phyloP scores from a whole-genome alignment of 495 filamentous ascomycete genomes.

The Talaromyces nanjingensis region DNA sequence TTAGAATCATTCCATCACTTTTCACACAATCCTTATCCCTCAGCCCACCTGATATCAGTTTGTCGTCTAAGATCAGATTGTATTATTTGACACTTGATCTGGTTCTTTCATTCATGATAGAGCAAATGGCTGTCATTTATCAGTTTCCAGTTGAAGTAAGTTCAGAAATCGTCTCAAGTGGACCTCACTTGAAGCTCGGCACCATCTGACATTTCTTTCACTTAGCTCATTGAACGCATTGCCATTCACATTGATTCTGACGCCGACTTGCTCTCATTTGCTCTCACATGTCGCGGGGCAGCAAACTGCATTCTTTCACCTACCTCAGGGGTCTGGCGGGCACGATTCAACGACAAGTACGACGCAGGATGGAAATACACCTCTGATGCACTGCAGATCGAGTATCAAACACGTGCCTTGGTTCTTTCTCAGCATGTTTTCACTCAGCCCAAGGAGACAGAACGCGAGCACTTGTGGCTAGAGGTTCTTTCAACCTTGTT shows the following conservation, averaged over 20 bases:
- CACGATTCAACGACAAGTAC: slow-evolving; percentile 26
- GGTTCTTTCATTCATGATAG: neutral
- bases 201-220: neutral
- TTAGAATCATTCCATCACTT: neutral
- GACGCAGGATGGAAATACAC: slow-evolving; percentile 19
- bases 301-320: slow-evolving; percentile 14
- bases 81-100: neutral
- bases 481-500: slow-evolving; percentile 24
- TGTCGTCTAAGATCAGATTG: neutral
- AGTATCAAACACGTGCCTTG: slow-evolving; percentile 27
- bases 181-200: neutral
- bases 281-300: slow-evolving; percentile 20
- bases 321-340: slow-evolving; percentile 26
- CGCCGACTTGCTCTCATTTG: slow-evolving; percentile 24
- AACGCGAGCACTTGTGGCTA: slow-evolving; percentile 22
- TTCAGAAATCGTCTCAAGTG: neutral
- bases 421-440: slow-evolving; percentile 17
- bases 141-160: slow-evolving; percentile 24
- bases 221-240: slow-evolving; percentile 34
- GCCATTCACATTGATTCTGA: slow-evolving; percentile 26
- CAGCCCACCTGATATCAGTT: neutral
- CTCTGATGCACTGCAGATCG: slow-evolving; percentile 19
- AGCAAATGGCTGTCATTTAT: slow-evolving; percentile 10
- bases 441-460: slow-evolving; percentile 15
- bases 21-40: neutral